These are phyloP conservation scores for Neofusicoccum sp. DNA, from an alignment of 2,329 filamentous ascomycete genomes.

Conservation along the genomic window DNA sequence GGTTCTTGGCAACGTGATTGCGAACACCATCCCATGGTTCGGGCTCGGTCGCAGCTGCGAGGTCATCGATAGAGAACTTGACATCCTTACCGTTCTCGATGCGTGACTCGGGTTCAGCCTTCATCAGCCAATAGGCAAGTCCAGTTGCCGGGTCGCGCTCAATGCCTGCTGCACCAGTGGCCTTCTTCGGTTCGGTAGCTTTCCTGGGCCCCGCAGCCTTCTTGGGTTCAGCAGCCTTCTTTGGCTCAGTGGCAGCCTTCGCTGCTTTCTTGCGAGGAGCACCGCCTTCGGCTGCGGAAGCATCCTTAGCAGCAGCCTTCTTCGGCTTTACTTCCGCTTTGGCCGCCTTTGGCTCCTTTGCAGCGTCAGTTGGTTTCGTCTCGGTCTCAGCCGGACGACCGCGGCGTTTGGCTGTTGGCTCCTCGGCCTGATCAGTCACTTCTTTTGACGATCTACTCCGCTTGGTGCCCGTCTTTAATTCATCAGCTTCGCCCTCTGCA, in stretches of 20 bases:
- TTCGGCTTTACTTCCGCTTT: slow-evolving; percentile 8
- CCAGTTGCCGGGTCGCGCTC: slow-evolving; percentile 8
- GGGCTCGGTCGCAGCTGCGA: slow-evolving; percentile 68
- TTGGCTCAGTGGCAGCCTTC: neutral
- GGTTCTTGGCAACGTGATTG: slow-evolving; percentile 68
- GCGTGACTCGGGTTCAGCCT: slow-evolving; percentile 74
- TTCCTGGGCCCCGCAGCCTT: slow-evolving; percentile 1
- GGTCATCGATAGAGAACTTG: slow-evolving; percentile 90
- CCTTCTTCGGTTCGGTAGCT: slow-evolving; percentile 1
- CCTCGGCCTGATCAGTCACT: slow-evolving; percentile 7
- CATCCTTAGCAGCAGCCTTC: neutral
- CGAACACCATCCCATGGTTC: slow-evolving; percentile 84
- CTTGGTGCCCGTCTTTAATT: neutral
- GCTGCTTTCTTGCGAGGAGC: neutral
- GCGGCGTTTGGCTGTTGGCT: slow-evolving; percentile 14
- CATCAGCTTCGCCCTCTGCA: neutral
- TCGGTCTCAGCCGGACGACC: slow-evolving; percentile 10
- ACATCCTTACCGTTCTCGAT: slow-evolving; percentile 85
- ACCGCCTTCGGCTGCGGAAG: too few species aligned
- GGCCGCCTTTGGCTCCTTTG: neutral
- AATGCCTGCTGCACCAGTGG: neutral
- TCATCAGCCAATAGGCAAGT: slow-evolving; percentile 48
- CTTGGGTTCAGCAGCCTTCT: neutral
- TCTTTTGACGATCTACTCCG: slow-evolving; percentile 4
- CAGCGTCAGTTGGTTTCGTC: neutral